phyloP scores from a whole-genome alignment of 106 monocot species.

The Agapanthus africanus region DNA sequence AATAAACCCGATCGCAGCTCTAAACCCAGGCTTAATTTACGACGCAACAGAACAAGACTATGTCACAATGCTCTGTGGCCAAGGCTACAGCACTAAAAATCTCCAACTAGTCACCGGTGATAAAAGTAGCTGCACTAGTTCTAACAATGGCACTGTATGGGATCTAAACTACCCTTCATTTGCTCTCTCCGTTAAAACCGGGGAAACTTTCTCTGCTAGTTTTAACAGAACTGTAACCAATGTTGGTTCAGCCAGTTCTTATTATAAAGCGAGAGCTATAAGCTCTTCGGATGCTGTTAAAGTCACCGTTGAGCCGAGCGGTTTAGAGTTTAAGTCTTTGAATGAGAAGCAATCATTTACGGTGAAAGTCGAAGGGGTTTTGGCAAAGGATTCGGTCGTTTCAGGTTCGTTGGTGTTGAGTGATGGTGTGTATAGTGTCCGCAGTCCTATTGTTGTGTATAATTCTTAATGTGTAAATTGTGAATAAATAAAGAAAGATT shows the following conservation, averaged over 20 bases:
- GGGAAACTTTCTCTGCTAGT: neutral
- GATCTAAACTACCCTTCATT: slow-evolving; percentile 47
- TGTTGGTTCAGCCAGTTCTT: slow-evolving; percentile 13
- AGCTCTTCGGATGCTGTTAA: too few species aligned
- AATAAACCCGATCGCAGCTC: slow-evolving; percentile 18
- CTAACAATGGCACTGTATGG: neutral
- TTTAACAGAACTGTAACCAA: slow-evolving; percentile 32
- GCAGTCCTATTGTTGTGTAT: slow-evolving; percentile 39
- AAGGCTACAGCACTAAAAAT: slow-evolving; percentile 19
- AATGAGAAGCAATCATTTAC: too few species aligned
- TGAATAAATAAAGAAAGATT: too few species aligned
- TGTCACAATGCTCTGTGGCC: slow-evolving; percentile 9
- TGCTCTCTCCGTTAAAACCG: neutral
- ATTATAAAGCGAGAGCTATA: too few species aligned
- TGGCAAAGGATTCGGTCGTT: too few species aligned
- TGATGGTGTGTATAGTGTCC: slow-evolving; percentile 26
- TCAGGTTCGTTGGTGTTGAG: slow-evolving; percentile 31
- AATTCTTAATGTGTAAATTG: slow-evolving; percentile 5
- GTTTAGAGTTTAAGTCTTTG: too few species aligned
- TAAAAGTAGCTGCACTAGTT: neutral
- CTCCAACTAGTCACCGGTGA: slow-evolving; percentile 22
- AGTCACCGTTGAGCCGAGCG: too few species aligned
- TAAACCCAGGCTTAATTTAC: slow-evolving; percentile 28
- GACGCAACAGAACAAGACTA: slow-evolving; percentile 17
- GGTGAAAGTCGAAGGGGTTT: too few species aligned